Base-by-base conservation (phyloP, 208 protist species). In the Crithidia bombi region DNA sequence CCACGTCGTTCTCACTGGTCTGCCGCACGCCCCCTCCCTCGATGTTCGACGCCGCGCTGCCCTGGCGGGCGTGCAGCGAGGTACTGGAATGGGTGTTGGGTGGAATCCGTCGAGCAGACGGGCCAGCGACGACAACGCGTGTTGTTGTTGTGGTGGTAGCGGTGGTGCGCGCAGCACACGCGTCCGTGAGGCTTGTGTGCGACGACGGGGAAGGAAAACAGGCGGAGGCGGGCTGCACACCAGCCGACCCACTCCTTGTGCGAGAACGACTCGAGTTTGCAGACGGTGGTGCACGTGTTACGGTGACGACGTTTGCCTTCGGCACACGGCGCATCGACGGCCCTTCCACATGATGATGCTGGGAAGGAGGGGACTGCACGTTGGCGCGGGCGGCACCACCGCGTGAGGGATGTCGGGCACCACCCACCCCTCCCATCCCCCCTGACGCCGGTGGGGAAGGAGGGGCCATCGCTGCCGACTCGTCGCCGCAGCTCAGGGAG, bases 301-400 rank as follows among this genome's bases (percentile, higher is more conserved):
- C 65, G 0, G 76, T 82, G 12, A 66, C 70, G 0, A 68, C 12
- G 32, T 49, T 70, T 0, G 73, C 36, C 7, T 72, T 67, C 12
- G 84, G 84, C 41, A 74, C 64, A 0, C 75, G 84, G 9, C 84
- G 84, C 65, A 78, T 64, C 32, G 84, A 86, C 21, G 84, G 84
- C 21, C 75, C 39, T n/a, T 79, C 69, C n/a, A 73, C 78, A 19
- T 56, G 39, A 12, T 67, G 41, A 54, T 51, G 50, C 55, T 50
- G 28, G 30, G 56, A 30, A 35, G 54, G 46, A 5, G 50, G 35
- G 36, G 62, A 55, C 23, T 41, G 49, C 14, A 11, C 49, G 4
- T 47, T 25, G 5, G 38, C 30, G 11, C 55, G 55, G 33, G 36
- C 35, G 12, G 28, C 38, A 14, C 36, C 38, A 35, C 38, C 38